phyloP scores from a whole-genome alignment of 768 basidiomycete genomes.

The Suillus brevipes region DNA sequence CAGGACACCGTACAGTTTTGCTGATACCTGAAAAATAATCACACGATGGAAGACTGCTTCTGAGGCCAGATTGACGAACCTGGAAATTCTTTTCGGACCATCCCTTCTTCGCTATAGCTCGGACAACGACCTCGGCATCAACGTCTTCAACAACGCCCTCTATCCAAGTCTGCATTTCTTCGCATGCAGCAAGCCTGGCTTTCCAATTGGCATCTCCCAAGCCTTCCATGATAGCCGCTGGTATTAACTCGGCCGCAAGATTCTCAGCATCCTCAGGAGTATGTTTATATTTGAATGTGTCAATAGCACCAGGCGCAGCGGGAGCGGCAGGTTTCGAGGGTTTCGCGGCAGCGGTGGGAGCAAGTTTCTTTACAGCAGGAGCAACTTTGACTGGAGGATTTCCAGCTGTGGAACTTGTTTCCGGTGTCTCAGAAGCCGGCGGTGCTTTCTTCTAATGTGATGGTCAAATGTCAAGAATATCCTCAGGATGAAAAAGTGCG shows the following conservation, averaged over 20 bases:
- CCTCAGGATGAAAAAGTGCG: conserved; percentile 3
- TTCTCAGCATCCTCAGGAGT: conserved; percentile 90
- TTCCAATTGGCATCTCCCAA: conserved; percentile 95
- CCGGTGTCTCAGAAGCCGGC: conserved; percentile 35
- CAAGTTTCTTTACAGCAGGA: conserved; percentile 45
- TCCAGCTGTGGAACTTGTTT: conserved; percentile 19
- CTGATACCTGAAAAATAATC: conserved; percentile 65
- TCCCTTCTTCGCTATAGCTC: conserved; percentile 87
- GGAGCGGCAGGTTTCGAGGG: conserved; percentile 50
- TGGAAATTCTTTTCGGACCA: conserved; percentile 99
- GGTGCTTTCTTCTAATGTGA: conserved; percentile 54
- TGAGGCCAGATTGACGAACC: conserved; percentile 40
- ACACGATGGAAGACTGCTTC: conserved; percentile 7
- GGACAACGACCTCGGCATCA: conserved; percentile 87
- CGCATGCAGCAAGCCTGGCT: conserved; percentile 79
- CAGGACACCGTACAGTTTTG: conserved; percentile 84
- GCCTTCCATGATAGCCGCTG: conserved; percentile 65
- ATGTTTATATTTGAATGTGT: conserved; percentile 89
- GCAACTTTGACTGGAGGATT: conserved; percentile 30
- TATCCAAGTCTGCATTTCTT: conserved; percentile 84
- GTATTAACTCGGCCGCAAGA: conserved; percentile 71
- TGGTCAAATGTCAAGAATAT: conserved; percentile 4
- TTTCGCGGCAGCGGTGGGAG: conserved; percentile 39
- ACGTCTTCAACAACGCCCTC: conserved; percentile 62
- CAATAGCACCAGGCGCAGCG: conserved; percentile 56